These are phyloP conservation scores for Boletus reticuloceps DNA, from an alignment of 768 basidiomycete genomes.

Conservation along the genomic window DNA sequence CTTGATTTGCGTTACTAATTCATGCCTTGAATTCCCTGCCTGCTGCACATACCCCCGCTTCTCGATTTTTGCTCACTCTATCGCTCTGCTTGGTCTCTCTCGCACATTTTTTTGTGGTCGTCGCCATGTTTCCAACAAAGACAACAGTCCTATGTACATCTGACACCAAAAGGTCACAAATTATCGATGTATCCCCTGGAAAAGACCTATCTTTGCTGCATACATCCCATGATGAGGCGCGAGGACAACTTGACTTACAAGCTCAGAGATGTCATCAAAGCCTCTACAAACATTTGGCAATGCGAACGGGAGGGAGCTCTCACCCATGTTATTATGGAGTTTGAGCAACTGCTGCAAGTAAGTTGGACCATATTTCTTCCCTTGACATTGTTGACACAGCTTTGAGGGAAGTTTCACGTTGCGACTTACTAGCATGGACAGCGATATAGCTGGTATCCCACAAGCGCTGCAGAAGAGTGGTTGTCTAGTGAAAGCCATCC, in stretches of 20 bases:
- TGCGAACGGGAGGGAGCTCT: conserved; percentile 97
- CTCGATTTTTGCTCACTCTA: too few relatives aligned
- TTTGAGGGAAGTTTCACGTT: conserved; percentile 79
- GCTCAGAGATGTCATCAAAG: conserved; percentile 93
- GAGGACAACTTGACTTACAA: conserved; percentile 99
- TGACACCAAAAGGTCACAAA: too few relatives aligned
- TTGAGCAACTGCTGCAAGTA: conserved; percentile 94
- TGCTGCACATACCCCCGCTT: too few relatives aligned
- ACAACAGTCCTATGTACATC: too few relatives aligned
- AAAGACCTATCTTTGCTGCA: too few relatives aligned
- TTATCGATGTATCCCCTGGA: too few relatives aligned
- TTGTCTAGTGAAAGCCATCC: conserved; percentile 96
- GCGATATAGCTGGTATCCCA: conserved; percentile 97
- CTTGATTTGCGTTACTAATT: too few relatives aligned
- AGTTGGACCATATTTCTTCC: conserved; percentile 13
- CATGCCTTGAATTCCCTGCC: too few relatives aligned
- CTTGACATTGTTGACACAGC: background rate
- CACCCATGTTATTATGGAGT: conserved; percentile 92
- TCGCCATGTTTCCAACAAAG: too few relatives aligned
- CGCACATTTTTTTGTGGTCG: too few relatives aligned
- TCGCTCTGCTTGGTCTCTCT: too few relatives aligned
- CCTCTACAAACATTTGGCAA: conserved; percentile 86
- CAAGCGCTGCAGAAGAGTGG: conserved; percentile 97
- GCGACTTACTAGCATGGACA: conserved; percentile 96
- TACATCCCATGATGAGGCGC: conserved; percentile 60